Evolutionary conservation across 192 early-diverging fungal species (phyloP), one percentile per base, ranked within the genome.

Genomic region (Podila minutissima): DNA sequence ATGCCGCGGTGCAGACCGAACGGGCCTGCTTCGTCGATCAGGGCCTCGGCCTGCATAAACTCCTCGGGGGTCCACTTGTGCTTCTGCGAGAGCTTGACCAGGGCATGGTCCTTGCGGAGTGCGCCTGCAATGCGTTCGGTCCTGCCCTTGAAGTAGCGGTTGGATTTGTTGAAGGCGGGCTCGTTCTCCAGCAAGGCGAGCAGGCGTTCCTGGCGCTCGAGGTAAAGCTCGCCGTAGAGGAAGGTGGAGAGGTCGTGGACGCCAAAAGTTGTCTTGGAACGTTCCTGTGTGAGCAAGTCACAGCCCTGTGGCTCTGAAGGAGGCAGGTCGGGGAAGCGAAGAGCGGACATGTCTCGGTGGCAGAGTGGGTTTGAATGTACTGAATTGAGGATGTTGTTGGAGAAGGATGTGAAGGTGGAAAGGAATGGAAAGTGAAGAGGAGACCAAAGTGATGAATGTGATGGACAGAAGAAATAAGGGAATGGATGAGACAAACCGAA

Each of bases 1-100:
- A 97, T 97, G 10, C 78, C 74, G 2, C 87, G 83, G 66, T 95
- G 94, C 48, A 97, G 85, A 28, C 88, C 84, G 59, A 93, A 92
- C 0, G 77, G 71, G 10, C 77, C 77, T 22, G 77, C 57, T 70
- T 93, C 89, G 60, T 92, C 91, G 20, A 88, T 85, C 22, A 89
- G 71, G 26, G 74, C 64, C 32, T 84, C 82, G 48, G 84, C 91
- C 22, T 89, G 82, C 11, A 74, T 69, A n/a, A 59, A 76, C 28
- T 88, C 87, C 19, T 85, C 85, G 8, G 74, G 63, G 26, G 74
- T 77, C 88, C 87, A 92, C 20, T 88, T 83, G 31, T 87, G 60
- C 29, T 72, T 69, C 75, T 78, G 81, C 22, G 84, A 64, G 48
- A 95, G 72, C 67, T 90, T 87, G 37, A 91, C 82, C 31, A 94